phyloP scores from a whole-genome alignment of 2,329 filamentous ascomycete species.

The Aureobasidium sp. region DNA sequence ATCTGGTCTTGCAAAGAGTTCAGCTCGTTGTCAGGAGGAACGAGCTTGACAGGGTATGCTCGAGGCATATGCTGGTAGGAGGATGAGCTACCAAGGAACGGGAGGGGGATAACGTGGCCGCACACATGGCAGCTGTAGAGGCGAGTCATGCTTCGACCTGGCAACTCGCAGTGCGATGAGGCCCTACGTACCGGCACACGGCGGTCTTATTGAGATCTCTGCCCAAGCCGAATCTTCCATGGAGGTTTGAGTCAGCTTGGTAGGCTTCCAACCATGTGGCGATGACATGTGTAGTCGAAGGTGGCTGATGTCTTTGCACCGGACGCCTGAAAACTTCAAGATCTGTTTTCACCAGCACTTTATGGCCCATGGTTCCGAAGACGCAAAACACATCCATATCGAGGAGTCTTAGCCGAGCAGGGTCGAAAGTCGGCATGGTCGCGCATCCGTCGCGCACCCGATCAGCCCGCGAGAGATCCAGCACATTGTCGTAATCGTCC shows the following conservation, averaged over 20 bases:
- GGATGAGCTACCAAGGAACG: background rate
- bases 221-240: background rate
- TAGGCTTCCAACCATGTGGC: background rate
- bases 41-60: conserved; percentile 3
- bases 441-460: too few relatives aligned
- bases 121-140: background rate
- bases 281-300: background rate
- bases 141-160: background rate
- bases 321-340: background rate
- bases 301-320: too few relatives aligned
- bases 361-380: background rate
- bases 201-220: background rate
- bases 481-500: background rate
- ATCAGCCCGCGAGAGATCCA: background rate
- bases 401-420: background rate
- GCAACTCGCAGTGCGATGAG: background rate
- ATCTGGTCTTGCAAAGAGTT: background rate
- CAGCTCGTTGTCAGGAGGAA: conserved; percentile 6
- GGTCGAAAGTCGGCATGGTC: too few relatives aligned
- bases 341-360: background rate
- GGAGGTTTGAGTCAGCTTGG: background rate
- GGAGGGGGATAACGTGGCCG: background rate
- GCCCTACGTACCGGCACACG: background rate
- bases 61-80: background rate
- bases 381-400: background rate